These are phyloP conservation scores for Volvox carteri DNA, from an alignment of 163 green algal species.

Conservation along the genomic window DNA sequence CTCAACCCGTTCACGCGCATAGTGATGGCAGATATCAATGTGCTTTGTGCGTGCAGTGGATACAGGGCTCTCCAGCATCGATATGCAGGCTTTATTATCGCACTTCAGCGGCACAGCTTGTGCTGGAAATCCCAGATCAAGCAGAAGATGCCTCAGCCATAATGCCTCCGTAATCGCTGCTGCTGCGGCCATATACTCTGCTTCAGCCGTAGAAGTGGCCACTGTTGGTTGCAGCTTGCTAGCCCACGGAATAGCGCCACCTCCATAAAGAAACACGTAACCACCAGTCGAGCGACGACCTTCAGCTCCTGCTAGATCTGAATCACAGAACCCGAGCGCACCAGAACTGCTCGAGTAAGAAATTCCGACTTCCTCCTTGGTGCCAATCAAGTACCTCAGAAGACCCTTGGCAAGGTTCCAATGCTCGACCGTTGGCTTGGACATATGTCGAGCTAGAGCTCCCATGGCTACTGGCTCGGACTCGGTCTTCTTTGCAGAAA, in stretches of 20 bases:
- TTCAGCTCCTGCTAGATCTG: not conserved
- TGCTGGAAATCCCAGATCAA: not conserved
- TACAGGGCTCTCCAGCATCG: conserved; percentile 1
- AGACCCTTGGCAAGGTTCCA: not conserved
- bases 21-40: not conserved
- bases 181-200: not conserved
- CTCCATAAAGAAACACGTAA: not conserved
- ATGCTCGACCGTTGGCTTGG: not conserved
- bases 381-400: not conserved
- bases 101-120: not conserved
- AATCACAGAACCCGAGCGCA: not conserved
- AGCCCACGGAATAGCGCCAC: not conserved
- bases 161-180: not conserved
- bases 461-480: no score
- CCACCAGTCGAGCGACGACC: not conserved
- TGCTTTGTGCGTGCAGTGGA: conserved; percentile 1
- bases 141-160: not conserved
- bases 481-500: no score
- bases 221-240: not conserved
- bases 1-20: not conserved
- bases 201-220: not conserved
- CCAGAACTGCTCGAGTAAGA: not conserved
- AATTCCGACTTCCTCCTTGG: not conserved
- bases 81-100: not conserved
- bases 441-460: not conserved